These are phyloP conservation scores for Fusarium sp. DNA, from an alignment of 2,329 filamentous ascomycete genomes.

Conservation along the genomic window DNA sequence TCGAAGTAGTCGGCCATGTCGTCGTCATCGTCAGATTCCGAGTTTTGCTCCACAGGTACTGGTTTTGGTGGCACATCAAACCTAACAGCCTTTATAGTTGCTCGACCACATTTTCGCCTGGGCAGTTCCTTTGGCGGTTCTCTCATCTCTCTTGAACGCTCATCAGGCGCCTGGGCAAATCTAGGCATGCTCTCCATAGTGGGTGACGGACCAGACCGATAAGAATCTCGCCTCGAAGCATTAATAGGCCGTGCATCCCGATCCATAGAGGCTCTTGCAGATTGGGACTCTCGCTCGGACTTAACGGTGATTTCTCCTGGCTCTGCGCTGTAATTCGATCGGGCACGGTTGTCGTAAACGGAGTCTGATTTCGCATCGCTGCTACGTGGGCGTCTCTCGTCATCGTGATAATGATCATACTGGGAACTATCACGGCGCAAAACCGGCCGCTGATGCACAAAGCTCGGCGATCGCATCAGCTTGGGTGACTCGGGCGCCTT, in stretches of 20 bases:
- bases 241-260: constrained; percentile 38
- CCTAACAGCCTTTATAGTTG: constrained; percentile 52
- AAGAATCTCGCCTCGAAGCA: constrained; percentile 33
- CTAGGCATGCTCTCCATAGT: constrained; percentile 41
- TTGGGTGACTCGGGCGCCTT: constrained; percentile 67
- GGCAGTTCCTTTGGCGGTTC: constrained; percentile 30
- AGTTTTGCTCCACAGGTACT: constrained; percentile 50
- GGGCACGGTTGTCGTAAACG: constrained; percentile 55
- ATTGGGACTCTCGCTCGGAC: constrained; percentile 57
- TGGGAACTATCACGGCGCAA: constrained; percentile 55
- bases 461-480: constrained; percentile 63
- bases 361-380: constrained; percentile 65
- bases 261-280: constrained; percentile 47
- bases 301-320: constrained; percentile 61
- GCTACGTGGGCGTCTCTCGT: constrained; percentile 63
- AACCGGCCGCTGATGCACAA: constrained; percentile 59
- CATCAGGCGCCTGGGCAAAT: constrained; percentile 25
- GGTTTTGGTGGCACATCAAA: constrained; percentile 59
- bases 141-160: constrained; percentile 27
- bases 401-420: constrained; percentile 56
- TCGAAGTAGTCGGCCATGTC: constrained; percentile 70
- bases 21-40: constrained; percentile 70
- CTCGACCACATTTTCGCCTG: constrained; percentile 48
- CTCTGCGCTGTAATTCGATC: constrained; percentile 60
- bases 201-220: constrained; percentile 42